Conservation (phyloP, 129 eudicot genomes). For the Flaveria robusta region DNA sequence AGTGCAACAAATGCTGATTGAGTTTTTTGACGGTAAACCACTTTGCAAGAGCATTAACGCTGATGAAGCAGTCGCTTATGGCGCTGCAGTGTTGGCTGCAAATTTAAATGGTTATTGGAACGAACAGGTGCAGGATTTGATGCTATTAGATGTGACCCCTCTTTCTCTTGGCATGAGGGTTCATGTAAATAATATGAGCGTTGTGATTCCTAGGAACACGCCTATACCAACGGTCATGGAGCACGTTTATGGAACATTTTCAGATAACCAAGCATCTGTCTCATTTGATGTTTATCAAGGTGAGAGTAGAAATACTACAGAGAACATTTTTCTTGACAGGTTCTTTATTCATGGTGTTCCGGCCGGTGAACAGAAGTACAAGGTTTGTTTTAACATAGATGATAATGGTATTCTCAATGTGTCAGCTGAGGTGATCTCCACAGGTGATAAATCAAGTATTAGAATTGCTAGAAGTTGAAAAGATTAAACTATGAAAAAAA, state of each 20-base stretch:
- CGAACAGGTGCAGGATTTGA: background rate
- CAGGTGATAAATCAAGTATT: background rate
- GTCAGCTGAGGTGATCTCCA: constrained; percentile 21
- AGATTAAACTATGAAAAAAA: no score
- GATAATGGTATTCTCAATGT: constrained; percentile 33
- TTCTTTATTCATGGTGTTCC: background rate
- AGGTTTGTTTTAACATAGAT: constrained; percentile 21
- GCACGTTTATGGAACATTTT: background rate
- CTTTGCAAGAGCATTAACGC: constrained; percentile 19
- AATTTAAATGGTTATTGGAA: constrained; percentile 8
- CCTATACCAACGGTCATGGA: background rate
- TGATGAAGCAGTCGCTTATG: constrained; percentile 9
- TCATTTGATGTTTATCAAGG: constrained; percentile 7
- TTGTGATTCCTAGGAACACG: constrained; percentile 6
- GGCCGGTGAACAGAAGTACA: background rate
- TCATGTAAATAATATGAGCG: background rate
- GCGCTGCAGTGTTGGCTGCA: constrained; percentile 13
- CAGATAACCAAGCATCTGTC: background rate
- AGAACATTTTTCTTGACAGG: constrained; percentile 1
- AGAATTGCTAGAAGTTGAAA: background rate
- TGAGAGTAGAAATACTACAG: background rate
- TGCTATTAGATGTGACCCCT: constrained; percentile 7
- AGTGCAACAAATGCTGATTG: constrained; percentile 7
- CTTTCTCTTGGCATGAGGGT: constrained; percentile 17
- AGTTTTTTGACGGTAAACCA: background rate